phyloP scores from a whole-genome alignment of 768 basidiomycete species.

The Glaciozyma antarctica region DNA sequence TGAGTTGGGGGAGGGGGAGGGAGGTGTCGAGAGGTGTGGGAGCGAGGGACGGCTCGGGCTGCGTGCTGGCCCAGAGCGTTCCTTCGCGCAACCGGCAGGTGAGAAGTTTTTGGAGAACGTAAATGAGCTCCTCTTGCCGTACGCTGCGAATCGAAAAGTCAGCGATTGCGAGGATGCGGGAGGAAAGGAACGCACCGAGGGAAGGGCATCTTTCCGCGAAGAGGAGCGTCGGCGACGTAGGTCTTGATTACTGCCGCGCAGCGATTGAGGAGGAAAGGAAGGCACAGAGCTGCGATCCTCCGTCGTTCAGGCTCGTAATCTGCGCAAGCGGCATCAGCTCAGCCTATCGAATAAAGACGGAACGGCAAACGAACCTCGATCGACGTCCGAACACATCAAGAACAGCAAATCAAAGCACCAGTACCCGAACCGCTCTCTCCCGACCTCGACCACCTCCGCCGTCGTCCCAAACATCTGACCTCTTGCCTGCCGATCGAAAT shows the following conservation, averaged over 20 bases:
- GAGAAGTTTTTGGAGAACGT: slow-evolving; percentile 67
- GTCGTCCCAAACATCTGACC: slow-evolving; percentile 21
- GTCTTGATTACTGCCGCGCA: slow-evolving; percentile 58
- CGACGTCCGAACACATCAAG: slow-evolving; percentile 56
- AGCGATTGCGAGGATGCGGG: background rate
- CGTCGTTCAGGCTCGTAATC: slow-evolving; percentile 55
- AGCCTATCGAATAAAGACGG: too few species aligned
- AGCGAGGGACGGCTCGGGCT: slow-evolving; percentile 50
- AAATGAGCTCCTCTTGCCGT: slow-evolving; percentile 80
- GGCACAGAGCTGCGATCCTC: slow-evolving; percentile 61
- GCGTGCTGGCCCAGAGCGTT: slow-evolving; percentile 61
- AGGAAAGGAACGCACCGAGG: slow-evolving; percentile 51
- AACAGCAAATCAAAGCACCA: slow-evolving; percentile 88
- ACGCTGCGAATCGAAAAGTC: slow-evolving; percentile 45
- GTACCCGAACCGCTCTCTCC: slow-evolving; percentile 77
- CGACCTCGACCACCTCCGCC: slow-evolving; percentile 35
- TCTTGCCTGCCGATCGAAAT: slow-evolving; percentile 23
- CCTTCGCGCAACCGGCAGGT: slow-evolving; percentile 64
- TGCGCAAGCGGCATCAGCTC: slow-evolving; percentile 33
- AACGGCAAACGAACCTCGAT: slow-evolving; percentile 41
- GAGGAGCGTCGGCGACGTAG: slow-evolving; percentile 72
- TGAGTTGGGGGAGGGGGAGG: slow-evolving; percentile 48
- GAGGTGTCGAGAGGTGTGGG: slow-evolving; percentile 43
- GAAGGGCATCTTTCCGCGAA: slow-evolving; percentile 83
- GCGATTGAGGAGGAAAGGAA: slow-evolving; percentile 67